Evolutionary conservation across 768 basidiomycete species (phyloP).

Genomic region (Pluteus cervinus): DNA sequence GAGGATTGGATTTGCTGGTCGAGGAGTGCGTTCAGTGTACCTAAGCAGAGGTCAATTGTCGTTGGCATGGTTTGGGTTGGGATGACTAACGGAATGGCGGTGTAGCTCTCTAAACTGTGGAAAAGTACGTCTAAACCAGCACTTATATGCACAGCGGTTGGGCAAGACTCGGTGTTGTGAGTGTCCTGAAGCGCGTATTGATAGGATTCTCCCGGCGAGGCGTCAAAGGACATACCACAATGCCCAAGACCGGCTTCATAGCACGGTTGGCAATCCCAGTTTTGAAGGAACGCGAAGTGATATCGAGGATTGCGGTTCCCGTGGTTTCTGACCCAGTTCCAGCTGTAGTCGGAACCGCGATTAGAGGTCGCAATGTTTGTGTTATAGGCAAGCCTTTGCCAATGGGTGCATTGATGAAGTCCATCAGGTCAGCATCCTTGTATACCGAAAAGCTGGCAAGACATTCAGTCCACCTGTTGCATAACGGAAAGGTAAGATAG

Average conservation of each 20-base stretch:
- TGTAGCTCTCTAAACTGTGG: constrained; percentile 93
- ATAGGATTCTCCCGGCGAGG: constrained; percentile 1
- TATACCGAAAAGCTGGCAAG: constrained; percentile 74
- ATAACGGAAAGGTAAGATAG: neutral
- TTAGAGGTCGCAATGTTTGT: constrained; percentile 71
- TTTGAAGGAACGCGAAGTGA: constrained; percentile 90
- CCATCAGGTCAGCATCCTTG: constrained; percentile 87
- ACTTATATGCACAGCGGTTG: constrained; percentile 88
- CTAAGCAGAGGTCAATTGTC: constrained; percentile 25
- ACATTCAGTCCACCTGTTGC: constrained; percentile 2
- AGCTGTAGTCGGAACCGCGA: constrained; percentile 69
- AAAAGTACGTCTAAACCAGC: constrained; percentile 95
- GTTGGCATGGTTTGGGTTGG: constrained; percentile 1
- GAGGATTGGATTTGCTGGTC: constrained; percentile 84
- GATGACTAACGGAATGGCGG: constrained; percentile 75
- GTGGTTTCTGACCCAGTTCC: constrained; percentile 96
- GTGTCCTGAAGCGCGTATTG: constrained; percentile 47
- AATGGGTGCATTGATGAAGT: constrained; percentile 95
- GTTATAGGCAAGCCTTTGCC: constrained; percentile 87
- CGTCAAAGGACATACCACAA: constrained; percentile 42
- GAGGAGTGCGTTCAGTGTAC: constrained; percentile 86
- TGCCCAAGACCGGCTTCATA: constrained; percentile 82
- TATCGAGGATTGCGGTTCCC: constrained; percentile 90
- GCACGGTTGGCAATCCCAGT: constrained; percentile 94
- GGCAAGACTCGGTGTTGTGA: constrained; percentile 86